phyloP scores from a whole-genome alignment of 169 alveolate species.

The Eimeria mitis region DNA sequence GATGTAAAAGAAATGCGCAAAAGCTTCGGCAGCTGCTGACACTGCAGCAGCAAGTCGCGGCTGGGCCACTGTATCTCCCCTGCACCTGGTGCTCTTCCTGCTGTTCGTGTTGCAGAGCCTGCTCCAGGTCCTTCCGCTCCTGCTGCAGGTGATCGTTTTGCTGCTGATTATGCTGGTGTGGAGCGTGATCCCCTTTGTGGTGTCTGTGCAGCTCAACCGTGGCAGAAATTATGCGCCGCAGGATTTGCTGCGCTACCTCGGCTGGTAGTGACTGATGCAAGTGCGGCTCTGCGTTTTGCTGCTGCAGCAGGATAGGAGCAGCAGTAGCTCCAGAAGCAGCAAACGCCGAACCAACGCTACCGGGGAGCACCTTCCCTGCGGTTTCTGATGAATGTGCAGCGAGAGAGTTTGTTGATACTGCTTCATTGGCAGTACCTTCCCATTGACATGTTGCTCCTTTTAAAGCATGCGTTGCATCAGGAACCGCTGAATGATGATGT shows the following conservation, averaged over 20 bases:
- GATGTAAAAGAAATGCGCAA: background rate
- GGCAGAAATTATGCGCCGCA: conserved; percentile 34
- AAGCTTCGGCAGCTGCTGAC: conserved; percentile 53
- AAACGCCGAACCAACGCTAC: background rate
- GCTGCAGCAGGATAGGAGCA: background rate
- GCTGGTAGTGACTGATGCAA: conserved; percentile 46
- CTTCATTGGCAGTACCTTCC: background rate
- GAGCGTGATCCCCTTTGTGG: background rate
- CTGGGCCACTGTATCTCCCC: background rate
- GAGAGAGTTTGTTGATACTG: background rate
- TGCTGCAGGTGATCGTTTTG: background rate
- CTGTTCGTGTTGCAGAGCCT: background rate
- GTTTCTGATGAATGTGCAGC: background rate
- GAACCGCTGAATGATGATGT: background rate
- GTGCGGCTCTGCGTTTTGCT: conserved; percentile 12
- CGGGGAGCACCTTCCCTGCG: background rate
- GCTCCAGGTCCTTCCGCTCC: background rate
- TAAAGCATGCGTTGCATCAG: background rate
- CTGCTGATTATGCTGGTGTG: background rate
- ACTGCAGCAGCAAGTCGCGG: conserved; percentile 18
- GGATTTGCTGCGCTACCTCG: conserved; percentile 51
- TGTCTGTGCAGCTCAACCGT: conserved; percentile 19
- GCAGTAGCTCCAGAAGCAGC: background rate
- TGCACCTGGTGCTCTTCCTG: conserved; percentile 10
- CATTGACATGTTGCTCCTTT: background rate